Base-by-base conservation (phyloP, 352 stramenopile genomes). In the Pythium phragmiticola region DNA sequence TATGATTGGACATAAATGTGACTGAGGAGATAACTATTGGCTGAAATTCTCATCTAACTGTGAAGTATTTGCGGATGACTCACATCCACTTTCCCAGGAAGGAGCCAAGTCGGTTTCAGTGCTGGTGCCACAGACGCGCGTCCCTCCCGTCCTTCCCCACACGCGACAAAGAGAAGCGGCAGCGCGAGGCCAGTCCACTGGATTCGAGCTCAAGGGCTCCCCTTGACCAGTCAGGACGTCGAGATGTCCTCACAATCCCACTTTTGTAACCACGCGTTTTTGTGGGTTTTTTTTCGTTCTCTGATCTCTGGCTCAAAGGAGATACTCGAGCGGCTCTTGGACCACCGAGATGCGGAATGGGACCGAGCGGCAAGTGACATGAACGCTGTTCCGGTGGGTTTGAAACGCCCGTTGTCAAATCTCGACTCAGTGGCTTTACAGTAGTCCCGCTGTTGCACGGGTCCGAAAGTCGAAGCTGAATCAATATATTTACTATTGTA, bases 401-500 rank as follows among this genome's bases (percentile, higher is more conserved):
- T 13, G 11, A 39, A 39, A 39, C 34, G 11, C 3, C 11, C 34
- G 34, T 11, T 39, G 5, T 11, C 34, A 6, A 39, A 39, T 39
- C 34, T 39, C 34, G 11, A 39, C 4, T 3, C 34, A 11, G 34
- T 12, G 34, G 34, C 7, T 39, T 0, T 39, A 39, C 1, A 21
- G 21, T 21, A 30, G 26, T 30, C 26, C 26, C 3, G 26, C 26
- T 5, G 26, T 30, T 30, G 26, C 26, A 30, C 26, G 26, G 26
- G 26, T 30, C 2, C 4, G 7, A 11, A 13, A 39, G 21, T 33
- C 26, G 16, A 52, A 12, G 46, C 46, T 28, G 12, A 33, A 34
- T 28, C 46, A 55, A 55, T 55, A 55, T 55, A 55, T 55, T 55
- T 16, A n/a, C 17, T 33, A 26, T 47, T 47, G 11, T 8, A 8